These are phyloP conservation scores for Phellinidium pouzarii DNA, from an alignment of 1,284 basidiomycete genomes.

Conservation along the genomic window DNA sequence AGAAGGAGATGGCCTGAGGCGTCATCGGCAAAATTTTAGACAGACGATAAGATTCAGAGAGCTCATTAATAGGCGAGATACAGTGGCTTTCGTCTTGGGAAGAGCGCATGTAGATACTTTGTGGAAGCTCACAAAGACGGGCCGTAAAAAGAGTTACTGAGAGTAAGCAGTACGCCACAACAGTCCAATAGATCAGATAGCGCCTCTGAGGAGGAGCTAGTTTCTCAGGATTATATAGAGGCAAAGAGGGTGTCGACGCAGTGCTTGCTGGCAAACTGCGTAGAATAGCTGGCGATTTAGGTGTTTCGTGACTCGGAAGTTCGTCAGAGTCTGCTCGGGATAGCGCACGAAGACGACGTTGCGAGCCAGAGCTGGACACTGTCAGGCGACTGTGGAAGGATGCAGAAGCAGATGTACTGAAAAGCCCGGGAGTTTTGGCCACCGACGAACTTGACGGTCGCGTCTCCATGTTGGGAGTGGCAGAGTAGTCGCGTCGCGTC, in stretches of 20 bases:
- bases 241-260: neutral
- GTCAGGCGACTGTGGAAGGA: constrained; percentile 16
- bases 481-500: neutral
- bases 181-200: constrained; percentile 23
- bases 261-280: constrained; percentile 1
- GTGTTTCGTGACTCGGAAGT: constrained; percentile 1
- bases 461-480: constrained; percentile 12
- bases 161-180: constrained; percentile 36
- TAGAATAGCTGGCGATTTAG: constrained; percentile 6
- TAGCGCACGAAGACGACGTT: constrained; percentile 14
- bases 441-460: constrained; percentile 14
- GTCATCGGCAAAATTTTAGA: constrained; percentile 27
- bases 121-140: constrained; percentile 15
- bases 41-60: constrained; percentile 24
- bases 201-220: neutral
- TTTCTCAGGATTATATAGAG: constrained; percentile 8
- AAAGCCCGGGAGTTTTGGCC: constrained; percentile 8
- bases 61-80: constrained; percentile 21
- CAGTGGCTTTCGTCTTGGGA: constrained; percentile 19
- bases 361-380: constrained; percentile 12
- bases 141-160: constrained; percentile 35
- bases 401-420: constrained; percentile 14
- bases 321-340: constrained; percentile 12
- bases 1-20: constrained; percentile 23
- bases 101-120: constrained; percentile 17